phyloP scores from a whole-genome alignment of 139 green algal species.

The Bryopsis sp. region DNA sequence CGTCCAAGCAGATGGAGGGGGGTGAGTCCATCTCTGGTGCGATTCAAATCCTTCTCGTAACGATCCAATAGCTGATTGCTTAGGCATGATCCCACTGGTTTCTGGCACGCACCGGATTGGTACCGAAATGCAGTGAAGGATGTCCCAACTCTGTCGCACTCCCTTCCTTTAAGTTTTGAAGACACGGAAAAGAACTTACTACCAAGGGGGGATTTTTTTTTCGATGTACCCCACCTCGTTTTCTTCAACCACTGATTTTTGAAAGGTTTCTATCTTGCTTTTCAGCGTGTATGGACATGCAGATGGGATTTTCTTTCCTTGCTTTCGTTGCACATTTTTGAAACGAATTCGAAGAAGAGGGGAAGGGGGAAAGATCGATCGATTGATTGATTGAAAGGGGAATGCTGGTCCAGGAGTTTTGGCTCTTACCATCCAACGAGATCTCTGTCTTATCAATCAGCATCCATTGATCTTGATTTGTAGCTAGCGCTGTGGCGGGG shows the following conservation, averaged over 20 bases:
- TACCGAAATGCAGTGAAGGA: slow-evolving; percentile 50
- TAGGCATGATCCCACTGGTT: slow-evolving; percentile 43
- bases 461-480: slow-evolving; percentile 58
- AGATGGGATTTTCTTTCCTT: too few relatives aligned
- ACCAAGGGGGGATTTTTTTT: too few relatives aligned
- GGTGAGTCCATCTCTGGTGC: slow-evolving; percentile 35
- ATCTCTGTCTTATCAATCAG: slow-evolving; percentile 40
- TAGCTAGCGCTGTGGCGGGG: slow-evolving; percentile 24
- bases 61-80: slow-evolving; percentile 54
- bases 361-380: not conserved
- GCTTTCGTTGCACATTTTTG: too few relatives aligned
- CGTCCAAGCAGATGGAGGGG: slow-evolving; percentile 52
- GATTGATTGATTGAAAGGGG: not conserved
- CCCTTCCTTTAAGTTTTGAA: not conserved
- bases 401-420: not conserved
- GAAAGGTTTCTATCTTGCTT: too few relatives aligned
- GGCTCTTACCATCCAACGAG: slow-evolving; percentile 25
- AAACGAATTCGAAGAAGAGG: not conserved
- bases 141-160: slow-evolving; percentile 34
- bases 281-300: too few relatives aligned
- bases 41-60: slow-evolving; percentile 31
- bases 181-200: not conserved
- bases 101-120: slow-evolving; percentile 32
- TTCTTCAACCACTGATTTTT: too few relatives aligned
- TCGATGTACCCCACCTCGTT: too few relatives aligned